Percentiles rank a stretch among this genome's conserved stretches.
Evolutionary conservation across 805 yeast species (phyloP).

Genomic region (Candida sphagnicola): DNA sequence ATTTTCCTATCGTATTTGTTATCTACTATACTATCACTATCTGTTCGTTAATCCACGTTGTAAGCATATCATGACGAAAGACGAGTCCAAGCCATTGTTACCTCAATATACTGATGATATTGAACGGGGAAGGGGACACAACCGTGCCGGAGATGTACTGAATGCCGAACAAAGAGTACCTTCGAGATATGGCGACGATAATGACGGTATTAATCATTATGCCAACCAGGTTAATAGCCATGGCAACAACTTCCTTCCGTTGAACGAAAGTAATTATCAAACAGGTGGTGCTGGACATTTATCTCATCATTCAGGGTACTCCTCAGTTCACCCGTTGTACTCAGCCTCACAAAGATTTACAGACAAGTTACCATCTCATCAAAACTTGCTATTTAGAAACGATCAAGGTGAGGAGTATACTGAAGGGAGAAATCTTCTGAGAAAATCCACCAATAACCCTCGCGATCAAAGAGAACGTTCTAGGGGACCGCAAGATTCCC

Average conservation of each 20-base stretch:
- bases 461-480: slow-evolving; percentile 1
- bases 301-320: not conserved
- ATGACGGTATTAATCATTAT: not conserved
- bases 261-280: not conserved
- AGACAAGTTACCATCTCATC: not conserved
- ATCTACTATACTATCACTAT: too few species aligned
- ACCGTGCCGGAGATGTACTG: not conserved
- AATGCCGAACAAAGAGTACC: not conserved
- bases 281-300: not conserved
- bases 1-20: too few species aligned
- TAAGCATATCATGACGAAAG: slow-evolving; percentile 1
- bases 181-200: not conserved
- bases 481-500: not conserved
- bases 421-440: not conserved
- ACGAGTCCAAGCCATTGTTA: slow-evolving; percentile 4
- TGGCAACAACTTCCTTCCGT: not conserved
- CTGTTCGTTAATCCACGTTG: too few species aligned
- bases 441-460: slow-evolving; percentile 2
- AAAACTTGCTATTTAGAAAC: slow-evolving; percentile 1
- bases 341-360: not conserved
- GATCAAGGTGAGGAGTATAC: not conserved
- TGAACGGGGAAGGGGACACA: slow-evolving; percentile 3
- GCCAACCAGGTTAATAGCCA: too few species aligned
- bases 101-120: not conserved
- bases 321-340: too few species aligned